Conservation (phyloP, 257 asterid genomes). For the Plantago elongata region DNA sequence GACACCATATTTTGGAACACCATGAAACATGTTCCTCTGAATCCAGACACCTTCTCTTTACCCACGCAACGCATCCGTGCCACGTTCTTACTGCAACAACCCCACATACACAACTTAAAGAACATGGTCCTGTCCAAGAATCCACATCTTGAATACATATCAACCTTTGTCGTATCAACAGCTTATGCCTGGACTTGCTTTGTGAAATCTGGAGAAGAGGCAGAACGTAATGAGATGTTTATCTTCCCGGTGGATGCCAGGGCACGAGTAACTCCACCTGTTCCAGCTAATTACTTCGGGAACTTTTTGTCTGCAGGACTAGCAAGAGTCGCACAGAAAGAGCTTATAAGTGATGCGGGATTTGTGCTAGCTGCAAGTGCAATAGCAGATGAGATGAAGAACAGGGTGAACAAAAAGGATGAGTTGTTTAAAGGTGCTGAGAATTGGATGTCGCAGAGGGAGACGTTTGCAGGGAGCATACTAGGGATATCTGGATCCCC, state of each 20-base stretch:
- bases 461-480: too few relatives aligned
- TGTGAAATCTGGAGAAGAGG: not conserved
- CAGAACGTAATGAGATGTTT: not conserved
- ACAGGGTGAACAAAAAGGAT: conserved; percentile 17
- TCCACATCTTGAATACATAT: too few relatives aligned
- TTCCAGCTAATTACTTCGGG: conserved; percentile 46
- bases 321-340: conserved; percentile 5
- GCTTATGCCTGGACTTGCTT: not conserved
- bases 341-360: conserved; percentile 27
- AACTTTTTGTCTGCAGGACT: conserved; percentile 33
- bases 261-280: conserved; percentile 27
- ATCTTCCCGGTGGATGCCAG: not conserved
- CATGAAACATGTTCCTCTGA: not conserved
- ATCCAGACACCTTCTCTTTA: not conserved
- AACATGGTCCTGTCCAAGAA: too few relatives aligned
- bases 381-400: conserved; percentile 23
- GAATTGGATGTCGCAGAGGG: not conserved
- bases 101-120: too few relatives aligned
- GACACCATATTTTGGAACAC: not conserved
- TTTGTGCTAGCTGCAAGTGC: conserved; percentile 28
- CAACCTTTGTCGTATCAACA: too few relatives aligned
- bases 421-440: conserved; percentile 21
- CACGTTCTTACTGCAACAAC: too few relatives aligned
- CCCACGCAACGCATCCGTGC: too few relatives aligned
- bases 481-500: not conserved